Evolutionary conservation across 768 basidiomycete species (phyloP), one percentile per base, ranked within the genome.

Genomic region (Lentinula sp.): DNA sequence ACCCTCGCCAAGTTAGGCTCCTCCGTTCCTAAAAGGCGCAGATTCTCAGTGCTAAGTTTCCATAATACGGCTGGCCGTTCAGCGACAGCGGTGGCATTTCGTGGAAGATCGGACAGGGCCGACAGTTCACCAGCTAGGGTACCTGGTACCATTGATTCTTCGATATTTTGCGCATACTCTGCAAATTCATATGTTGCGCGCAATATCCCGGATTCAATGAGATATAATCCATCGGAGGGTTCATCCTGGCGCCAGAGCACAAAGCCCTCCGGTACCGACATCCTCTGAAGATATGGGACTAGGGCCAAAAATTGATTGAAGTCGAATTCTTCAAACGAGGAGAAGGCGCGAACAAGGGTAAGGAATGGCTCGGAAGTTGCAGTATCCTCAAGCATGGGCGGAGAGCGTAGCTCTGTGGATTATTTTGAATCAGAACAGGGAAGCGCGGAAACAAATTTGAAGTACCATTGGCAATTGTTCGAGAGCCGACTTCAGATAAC

Each of bases 91-190:
- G 88, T 91, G 28, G 95, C 90, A 69, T 97, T 98, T 52, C 96
- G 80, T 16, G 85, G 80, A 18, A 88, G 78, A 20, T 85, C 85
- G 8, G 94, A 87, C 12, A 99, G 75, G 41, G 90, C 91, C 0
- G 92, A 88, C 57, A 99, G 72, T 73, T 98, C 96, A 0, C 96
- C 96, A 9, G 95, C 93, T 2, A 98, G 76, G 0, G 94, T 93
- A 2, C 95, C 95, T 3, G 93, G 85, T 0, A 95, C 92, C 94
- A 96, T 96, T 1, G 90, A 91, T 74, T 96, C 94, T 67, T 91
- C 88, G 53, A 93, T 85, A 5, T 74, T 70, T 28, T 83, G 81
- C 6, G 83, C 75, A 64, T 90, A 83, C 37, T 56, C 42, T 13
- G 60, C 32, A 36, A 64, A 62, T 16, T 53, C 61, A 73, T 98